Percentiles rank a stretch among this genome's conserved stretches.
These are phyloP conservation scores for Colletotrichum lupini DNA, from an alignment of 2,329 filamentous ascomycete genomes.

Conservation along the genomic window DNA sequence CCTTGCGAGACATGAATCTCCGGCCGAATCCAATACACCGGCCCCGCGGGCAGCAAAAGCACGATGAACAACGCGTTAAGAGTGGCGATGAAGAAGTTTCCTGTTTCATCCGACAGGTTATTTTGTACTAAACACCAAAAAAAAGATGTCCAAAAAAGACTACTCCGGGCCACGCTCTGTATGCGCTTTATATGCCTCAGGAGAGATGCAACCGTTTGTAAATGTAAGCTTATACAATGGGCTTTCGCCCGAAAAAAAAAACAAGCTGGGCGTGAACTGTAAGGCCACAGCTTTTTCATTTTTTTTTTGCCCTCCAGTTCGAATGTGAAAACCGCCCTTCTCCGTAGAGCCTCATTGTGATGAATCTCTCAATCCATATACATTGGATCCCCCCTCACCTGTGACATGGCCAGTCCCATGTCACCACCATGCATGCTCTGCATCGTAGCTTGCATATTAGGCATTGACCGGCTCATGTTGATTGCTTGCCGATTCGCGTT, in stretches of 20 bases:
- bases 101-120: constrained; percentile 10
- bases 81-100: neutral
- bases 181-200: constrained; percentile 21
- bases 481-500: constrained; percentile 51
- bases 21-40: neutral
- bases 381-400: constrained; percentile 60
- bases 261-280: constrained; percentile 5
- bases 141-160: neutral
- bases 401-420: constrained; percentile 58
- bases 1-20: neutral
- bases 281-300: constrained; percentile 8
- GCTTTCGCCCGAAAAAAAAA: constrained; percentile 17
- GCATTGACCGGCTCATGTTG: constrained; percentile 57
- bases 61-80: neutral
- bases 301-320: neutral
- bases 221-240: constrained; percentile 31
- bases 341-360: neutral
- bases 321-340: neutral
- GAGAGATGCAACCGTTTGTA: constrained; percentile 3
- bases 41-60: neutral
- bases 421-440: constrained; percentile 55
- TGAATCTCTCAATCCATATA: constrained; percentile 57
- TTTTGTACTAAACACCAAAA: constrained; percentile 24
- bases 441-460: constrained; percentile 57
- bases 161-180: constrained; percentile 3